Evolutionary conservation across 2,329 filamentous ascomycete species (phyloP).

Genomic region (Hortaea werneckii): DNA sequence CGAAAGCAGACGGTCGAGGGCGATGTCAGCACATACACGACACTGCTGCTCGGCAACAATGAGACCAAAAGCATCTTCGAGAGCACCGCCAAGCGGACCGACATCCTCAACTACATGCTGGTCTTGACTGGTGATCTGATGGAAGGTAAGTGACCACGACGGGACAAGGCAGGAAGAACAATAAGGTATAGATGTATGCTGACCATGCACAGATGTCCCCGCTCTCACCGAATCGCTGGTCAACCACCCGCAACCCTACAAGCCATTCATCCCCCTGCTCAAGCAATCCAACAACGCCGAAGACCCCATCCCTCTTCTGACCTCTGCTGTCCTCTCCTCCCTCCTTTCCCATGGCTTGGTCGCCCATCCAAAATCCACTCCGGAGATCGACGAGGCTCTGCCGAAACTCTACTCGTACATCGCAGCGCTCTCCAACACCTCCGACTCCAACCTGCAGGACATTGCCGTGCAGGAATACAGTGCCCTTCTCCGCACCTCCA

Average conservation of each 20-base stretch:
- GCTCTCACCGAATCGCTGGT: constrained; percentile 67
- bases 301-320: constrained; percentile 80
- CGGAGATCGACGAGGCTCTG: constrained; percentile 63
- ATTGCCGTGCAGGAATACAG: constrained; percentile 92
- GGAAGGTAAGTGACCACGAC: constrained; percentile 48
- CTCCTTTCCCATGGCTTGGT: constrained; percentile 59
- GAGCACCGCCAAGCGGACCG: constrained; percentile 70
- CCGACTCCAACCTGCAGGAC: constrained; percentile 85
- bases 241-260: constrained; percentile 56
- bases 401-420: constrained; percentile 79
- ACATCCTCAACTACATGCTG: constrained; percentile 91
- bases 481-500: constrained; percentile 63
- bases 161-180: neutral
- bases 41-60: constrained; percentile 63
- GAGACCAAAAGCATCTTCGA: constrained; percentile 68
- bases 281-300: constrained; percentile 74
- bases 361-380: constrained; percentile 47
- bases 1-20: constrained; percentile 70
- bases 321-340: constrained; percentile 74
- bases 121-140: constrained; percentile 82
- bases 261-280: constrained; percentile 75
- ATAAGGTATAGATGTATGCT: constrained; percentile 8
- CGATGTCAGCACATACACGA: constrained; percentile 69
- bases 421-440: constrained; percentile 69
- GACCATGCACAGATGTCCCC: constrained; percentile 55